These are phyloP conservation scores for Lichtheimia ramosa DNA, from an alignment of 371 early-diverging fungal species.

Conservation along the genomic window DNA sequence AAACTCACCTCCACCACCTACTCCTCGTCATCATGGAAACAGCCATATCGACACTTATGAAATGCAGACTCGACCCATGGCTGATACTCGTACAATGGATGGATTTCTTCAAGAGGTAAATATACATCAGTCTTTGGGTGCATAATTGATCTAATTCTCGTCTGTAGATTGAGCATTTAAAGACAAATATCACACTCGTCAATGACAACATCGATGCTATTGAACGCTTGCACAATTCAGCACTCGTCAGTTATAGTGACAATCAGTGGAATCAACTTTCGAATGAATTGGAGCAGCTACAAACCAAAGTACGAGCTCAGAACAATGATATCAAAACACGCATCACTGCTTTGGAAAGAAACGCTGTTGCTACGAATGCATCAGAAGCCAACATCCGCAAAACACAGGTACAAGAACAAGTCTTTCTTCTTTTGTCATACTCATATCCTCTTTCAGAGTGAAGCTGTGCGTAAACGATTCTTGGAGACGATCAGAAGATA, in stretches of 20 bases:
- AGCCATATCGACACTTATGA: conserved; percentile 14
- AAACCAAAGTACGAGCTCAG: conserved; percentile 26
- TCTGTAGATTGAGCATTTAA: conserved; percentile 37
- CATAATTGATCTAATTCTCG: too few species aligned
- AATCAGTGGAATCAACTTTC: conserved; percentile 32
- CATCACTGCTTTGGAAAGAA: conserved; percentile 33
- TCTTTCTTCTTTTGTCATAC: too few species aligned
- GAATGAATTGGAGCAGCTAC: conserved; percentile 28
- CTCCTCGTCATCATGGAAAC: conserved; percentile 11
- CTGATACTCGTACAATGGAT: conserved; percentile 23
- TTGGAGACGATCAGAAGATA: conserved; percentile 81
- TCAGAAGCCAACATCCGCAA: conserved; percentile 32
- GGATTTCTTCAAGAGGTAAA: conserved; percentile 38
- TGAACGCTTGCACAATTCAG: conserved; percentile 29
- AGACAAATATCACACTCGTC: conserved; percentile 24
- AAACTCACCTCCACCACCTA: conserved; percentile 10
- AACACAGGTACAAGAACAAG: conserved; percentile 25
- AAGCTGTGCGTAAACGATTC: conserved; percentile 74
- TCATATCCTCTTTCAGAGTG: conserved; percentile 58
- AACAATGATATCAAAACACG: conserved; percentile 29
- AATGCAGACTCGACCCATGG: conserved; percentile 9
- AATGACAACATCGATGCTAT: conserved; percentile 38
- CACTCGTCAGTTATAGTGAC: conserved; percentile 34
- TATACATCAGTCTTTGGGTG: too few species aligned
- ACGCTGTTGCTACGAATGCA: conserved; percentile 22